Evolutionary conservation across 768 basidiomycete genomes (phyloP).

Genomic region (Termitomyces eurrhizus): DNA sequence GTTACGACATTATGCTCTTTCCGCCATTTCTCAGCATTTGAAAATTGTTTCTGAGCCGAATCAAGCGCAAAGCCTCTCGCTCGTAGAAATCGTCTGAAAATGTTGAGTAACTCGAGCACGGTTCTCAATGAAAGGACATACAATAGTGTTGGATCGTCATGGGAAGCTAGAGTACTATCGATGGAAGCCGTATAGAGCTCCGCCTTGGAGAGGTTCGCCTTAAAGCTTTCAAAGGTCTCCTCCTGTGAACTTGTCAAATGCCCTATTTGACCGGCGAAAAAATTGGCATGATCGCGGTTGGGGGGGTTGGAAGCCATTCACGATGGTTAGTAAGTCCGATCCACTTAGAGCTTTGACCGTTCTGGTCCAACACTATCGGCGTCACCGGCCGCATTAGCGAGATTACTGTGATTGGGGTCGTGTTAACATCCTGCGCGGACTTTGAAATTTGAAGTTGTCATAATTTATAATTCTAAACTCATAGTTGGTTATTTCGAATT

Average conservation of each 20-base stretch:
- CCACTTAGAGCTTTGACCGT: not conserved
- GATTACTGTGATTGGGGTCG: not conserved
- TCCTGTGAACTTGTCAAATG: conserved; percentile 50
- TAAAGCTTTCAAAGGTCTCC: conserved; percentile 49
- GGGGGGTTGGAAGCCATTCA: conserved; percentile 5
- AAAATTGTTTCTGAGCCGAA: conserved; percentile 69
- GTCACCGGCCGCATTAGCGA: not conserved
- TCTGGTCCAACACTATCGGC: not conserved
- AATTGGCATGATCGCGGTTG: not conserved
- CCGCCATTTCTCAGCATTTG: conserved; percentile 66
- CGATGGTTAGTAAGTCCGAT: not conserved
- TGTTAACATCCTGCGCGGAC: too few species aligned
- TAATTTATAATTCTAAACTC: too few species aligned
- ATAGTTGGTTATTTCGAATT: too few species aligned
- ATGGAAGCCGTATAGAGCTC: conserved; percentile 46
- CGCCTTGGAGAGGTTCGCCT: conserved; percentile 41
- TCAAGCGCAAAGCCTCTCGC: conserved; percentile 64
- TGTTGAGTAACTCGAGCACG: not conserved
- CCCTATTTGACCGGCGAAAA: conserved; percentile 47
- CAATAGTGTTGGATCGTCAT: conserved; percentile 68
- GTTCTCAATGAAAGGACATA: conserved; percentile 25
- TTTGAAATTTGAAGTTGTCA: too few species aligned
- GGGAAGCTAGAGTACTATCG: conserved; percentile 36
- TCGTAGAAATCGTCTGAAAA: conserved; percentile 75
- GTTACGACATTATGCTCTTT: conserved; percentile 53